Percentiles rank a stretch among this genome's conserved stretches.
phyloP scores from a whole-genome alignment of 352 stramenopile genomes.

The Poterioochromonas sp. region DNA sequence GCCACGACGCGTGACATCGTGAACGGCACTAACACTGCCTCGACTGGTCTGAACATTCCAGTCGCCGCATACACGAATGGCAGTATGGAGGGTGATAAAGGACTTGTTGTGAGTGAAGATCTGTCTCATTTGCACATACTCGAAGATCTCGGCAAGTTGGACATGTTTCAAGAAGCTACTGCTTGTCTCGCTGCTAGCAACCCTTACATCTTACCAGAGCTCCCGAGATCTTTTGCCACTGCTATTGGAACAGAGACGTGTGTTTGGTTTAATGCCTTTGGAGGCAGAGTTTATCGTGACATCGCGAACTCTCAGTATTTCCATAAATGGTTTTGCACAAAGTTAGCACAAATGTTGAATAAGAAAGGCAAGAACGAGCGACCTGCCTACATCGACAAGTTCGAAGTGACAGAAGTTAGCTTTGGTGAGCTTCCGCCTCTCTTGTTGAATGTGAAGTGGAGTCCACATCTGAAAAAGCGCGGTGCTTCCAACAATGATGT shows the following conservation, averaged over 20 bases:
- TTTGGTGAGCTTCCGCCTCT: constrained; percentile 7
- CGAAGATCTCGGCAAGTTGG: not conserved
- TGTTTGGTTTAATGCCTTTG: constrained; percentile 28
- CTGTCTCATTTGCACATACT: too few relatives aligned
- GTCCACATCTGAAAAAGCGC: not conserved
- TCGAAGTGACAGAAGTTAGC: not conserved
- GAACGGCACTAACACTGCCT: not conserved
- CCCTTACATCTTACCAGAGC: not conserved
- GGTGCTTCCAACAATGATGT: not conserved
- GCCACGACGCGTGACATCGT: too few relatives aligned
- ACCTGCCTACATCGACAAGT: not conserved
- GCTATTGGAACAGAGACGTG: constrained; percentile 16
- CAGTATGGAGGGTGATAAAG: too few relatives aligned
- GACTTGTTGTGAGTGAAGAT: too few relatives aligned
- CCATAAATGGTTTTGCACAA: constrained; percentile 19
- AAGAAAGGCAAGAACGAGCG: constrained; percentile 4
- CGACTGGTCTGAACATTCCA: too few relatives aligned
- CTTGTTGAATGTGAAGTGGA: constrained; percentile 15
- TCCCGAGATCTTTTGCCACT: not conserved
- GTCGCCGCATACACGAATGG: not conserved
- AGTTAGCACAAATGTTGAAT: constrained; percentile 16
- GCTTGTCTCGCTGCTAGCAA: constrained; percentile 5
- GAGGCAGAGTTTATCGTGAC: constrained; percentile 19
- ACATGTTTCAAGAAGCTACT: constrained; percentile 2
- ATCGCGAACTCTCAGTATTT: not conserved